phyloP scores from a whole-genome alignment of 78 protist species.

The Acrasis kona region DNA sequence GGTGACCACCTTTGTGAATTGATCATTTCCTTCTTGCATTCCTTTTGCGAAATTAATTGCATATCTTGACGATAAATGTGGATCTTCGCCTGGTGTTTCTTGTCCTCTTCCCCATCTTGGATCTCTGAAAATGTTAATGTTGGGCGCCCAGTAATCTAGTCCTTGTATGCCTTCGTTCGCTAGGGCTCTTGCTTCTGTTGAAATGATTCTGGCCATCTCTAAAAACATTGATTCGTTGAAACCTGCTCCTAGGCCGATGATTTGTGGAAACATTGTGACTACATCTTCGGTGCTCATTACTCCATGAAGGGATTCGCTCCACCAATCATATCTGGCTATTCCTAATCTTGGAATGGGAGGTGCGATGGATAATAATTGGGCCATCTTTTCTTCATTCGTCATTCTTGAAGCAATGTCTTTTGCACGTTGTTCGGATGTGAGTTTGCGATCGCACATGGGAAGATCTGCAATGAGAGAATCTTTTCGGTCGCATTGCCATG shows the following conservation, averaged over 20 bases:
- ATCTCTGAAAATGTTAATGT: constrained; percentile 47
- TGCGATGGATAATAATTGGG: background rate
- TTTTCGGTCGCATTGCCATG: no score
- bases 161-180: constrained; percentile 24
- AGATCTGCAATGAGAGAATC: no score
- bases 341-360: background rate
- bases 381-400: background rate
- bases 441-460: background rate
- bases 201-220: constrained; percentile 3
- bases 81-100: constrained; percentile 36
- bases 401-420: background rate
- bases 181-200: constrained; percentile 47
- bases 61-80: background rate
- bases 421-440: background rate
- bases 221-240: constrained; percentile 18
- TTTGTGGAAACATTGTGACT: background rate
- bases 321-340: constrained; percentile 16
- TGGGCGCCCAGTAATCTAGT: constrained; percentile 26
- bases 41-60: background rate
- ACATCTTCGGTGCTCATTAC: constrained; percentile 5
- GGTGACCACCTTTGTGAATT: background rate
- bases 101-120: constrained; percentile 50
- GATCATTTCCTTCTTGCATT: constrained; percentile 1
- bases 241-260: background rate
- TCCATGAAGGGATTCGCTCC: constrained; percentile 53